phyloP scores from a whole-genome alignment of 345 rosid species.

The Bruguiera sexangula region DNA sequence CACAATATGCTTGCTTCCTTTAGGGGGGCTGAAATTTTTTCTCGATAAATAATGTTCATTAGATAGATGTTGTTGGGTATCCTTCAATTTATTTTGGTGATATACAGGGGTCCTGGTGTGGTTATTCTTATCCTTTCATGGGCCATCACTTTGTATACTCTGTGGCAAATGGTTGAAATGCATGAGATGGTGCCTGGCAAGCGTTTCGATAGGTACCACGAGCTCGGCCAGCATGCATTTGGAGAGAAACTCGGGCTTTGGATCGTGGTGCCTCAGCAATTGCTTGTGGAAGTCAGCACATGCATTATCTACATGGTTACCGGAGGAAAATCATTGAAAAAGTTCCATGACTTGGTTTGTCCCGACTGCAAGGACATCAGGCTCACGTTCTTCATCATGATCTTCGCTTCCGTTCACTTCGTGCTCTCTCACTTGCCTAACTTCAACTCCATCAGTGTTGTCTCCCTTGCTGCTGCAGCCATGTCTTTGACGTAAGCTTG shows the following conservation, averaged over 20 bases:
- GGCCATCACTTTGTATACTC: constrained; percentile 65
- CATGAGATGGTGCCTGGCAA: constrained; percentile 77
- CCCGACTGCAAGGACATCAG: constrained; percentile 43
- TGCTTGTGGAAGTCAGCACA: constrained; percentile 62
- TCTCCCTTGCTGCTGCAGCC: constrained; percentile 76
- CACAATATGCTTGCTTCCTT: too few relatives aligned
- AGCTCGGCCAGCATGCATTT: constrained; percentile 68
- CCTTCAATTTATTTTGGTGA: neutral
- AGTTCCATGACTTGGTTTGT: constrained; percentile 55
- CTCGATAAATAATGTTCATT: too few relatives aligned
- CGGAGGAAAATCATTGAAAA: constrained; percentile 76
- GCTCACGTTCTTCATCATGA: constrained; percentile 61
- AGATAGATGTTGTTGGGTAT: neutral
- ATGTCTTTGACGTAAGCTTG: constrained; percentile 62
- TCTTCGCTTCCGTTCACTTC: constrained; percentile 66
- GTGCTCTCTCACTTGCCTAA: constrained; percentile 74
- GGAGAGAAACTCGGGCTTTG: constrained; percentile 78
- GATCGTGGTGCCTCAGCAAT: constrained; percentile 78
- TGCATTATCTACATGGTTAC: constrained; percentile 79
- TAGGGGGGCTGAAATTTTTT: too few relatives aligned
- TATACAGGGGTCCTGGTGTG: constrained; percentile 69
- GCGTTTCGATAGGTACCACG: constrained; percentile 76
- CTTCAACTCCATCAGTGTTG: constrained; percentile 55
- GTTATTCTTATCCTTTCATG: constrained; percentile 52
- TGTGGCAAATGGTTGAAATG: constrained; percentile 95